Evolutionary conservation across 2,329 filamentous ascomycete species (phyloP).

Genomic region (Arthrocladium fulminans): DNA sequence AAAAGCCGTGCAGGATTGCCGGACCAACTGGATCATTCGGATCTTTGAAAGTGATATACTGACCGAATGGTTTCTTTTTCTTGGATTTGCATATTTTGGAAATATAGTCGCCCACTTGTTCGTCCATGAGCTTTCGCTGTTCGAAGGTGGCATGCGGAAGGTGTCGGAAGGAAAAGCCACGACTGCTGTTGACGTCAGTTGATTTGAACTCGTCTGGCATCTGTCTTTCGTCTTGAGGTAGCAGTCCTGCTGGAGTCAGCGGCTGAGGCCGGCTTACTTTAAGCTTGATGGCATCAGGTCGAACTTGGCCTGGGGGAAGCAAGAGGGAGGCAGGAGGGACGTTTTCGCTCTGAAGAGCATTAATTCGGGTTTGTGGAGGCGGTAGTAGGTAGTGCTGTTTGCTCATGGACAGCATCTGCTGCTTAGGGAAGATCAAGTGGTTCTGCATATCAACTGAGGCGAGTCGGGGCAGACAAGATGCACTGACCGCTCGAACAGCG

Average conservation of each 20-base stretch:
- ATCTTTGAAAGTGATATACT: conserved; percentile 12
- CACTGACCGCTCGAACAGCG: not conserved
- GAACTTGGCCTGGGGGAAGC: not conserved
- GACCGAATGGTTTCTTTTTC: conserved; percentile 11
- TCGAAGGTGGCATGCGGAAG: conserved; percentile 14
- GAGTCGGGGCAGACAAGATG: not conserved
- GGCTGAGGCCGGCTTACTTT: not conserved
- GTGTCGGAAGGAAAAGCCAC: conserved; percentile 20
- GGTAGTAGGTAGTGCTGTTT: not conserved
- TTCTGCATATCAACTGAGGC: not conserved
- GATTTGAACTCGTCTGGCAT: conserved; percentile 12
- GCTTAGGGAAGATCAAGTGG: not conserved
- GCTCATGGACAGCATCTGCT: not conserved
- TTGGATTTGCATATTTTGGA: not conserved
- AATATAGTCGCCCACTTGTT: conserved; percentile 12
- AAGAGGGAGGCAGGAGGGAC: not conserved
- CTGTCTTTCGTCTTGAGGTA: conserved; percentile 8
- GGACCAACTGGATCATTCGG: conserved; percentile 10
- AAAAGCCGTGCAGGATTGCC: conserved; percentile 17
- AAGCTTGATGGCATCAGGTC: conserved; percentile 3
- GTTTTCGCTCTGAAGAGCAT: not conserved
- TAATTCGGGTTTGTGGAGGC: not conserved
- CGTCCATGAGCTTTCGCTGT: conserved; percentile 14
- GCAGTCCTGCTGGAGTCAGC: conserved; percentile 4
- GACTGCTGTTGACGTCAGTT: conserved; percentile 11